A percentile compares a stretch with the other conserved stretches of the same genome.
Conservation (phyloP, 2,329 filamentous ascomycete genomes). For the Rosellinia necatrix region DNA sequence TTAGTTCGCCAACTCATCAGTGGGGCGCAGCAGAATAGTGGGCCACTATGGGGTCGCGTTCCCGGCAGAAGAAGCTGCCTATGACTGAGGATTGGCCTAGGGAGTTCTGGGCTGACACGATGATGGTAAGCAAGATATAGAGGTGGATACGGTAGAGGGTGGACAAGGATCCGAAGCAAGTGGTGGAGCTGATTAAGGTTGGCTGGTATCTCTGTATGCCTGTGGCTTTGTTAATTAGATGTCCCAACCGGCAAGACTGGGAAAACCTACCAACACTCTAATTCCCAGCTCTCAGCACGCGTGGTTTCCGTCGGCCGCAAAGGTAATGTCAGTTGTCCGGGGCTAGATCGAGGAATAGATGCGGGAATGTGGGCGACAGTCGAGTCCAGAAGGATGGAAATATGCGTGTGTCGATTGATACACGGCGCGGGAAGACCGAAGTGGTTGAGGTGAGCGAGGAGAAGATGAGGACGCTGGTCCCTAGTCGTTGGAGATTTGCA, state of each 20-base stretch:
- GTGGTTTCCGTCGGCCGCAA: not conserved
- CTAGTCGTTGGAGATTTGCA: not conserved
- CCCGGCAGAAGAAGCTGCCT: conserved; percentile 28
- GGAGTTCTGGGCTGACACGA: conserved; percentile 40
- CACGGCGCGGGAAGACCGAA: conserved; percentile 3
- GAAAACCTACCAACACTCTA: not conserved
- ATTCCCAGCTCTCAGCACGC: not conserved
- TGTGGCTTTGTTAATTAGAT: conserved; percentile 7
- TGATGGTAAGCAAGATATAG: conserved; percentile 29
- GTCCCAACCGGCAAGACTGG: not conserved
- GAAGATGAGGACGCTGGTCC: not conserved
- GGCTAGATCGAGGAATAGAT: too few species aligned
- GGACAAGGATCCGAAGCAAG: conserved; percentile 15
- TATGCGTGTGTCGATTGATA: conserved; percentile 2
- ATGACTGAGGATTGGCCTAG: conserved; percentile 38
- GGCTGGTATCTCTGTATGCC: conserved; percentile 2
- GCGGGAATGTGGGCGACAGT: too few species aligned
- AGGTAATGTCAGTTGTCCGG: too few species aligned
- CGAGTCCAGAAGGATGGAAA: not conserved
- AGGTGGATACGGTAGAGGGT: conserved; percentile 4
- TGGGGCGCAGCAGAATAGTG: conserved; percentile 30
- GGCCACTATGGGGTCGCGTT: conserved; percentile 19
- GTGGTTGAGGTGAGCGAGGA: not conserved
- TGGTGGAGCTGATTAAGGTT: conserved; percentile 19
- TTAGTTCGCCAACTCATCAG: conserved; percentile 41